Evolutionary conservation across 805 yeast species (phyloP).

Genomic region (Isabelozyma rhagii): DNA sequence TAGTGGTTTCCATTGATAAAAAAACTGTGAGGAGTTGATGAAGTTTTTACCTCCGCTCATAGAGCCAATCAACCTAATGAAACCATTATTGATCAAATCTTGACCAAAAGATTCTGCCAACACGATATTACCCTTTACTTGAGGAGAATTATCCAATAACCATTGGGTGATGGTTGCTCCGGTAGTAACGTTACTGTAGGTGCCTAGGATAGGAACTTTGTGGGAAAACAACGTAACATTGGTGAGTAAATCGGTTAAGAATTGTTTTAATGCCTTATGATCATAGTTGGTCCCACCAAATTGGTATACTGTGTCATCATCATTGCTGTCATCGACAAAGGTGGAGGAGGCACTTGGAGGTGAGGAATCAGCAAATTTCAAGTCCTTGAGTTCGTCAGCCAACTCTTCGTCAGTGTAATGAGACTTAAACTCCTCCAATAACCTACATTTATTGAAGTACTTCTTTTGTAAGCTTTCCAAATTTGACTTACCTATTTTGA

Average conservation of each 20-base stretch:
- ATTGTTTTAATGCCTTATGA: conserved; percentile 26
- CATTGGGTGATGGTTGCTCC: conserved; percentile 63
- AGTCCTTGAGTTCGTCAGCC: conserved; percentile 22
- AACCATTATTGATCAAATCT: conserved; percentile 59
- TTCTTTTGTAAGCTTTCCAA: conserved; percentile 61
- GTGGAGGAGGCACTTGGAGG: conserved; percentile 1
- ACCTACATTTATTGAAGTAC: conserved; percentile 75
- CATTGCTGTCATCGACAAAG: conserved; percentile 11
- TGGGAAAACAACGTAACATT: conserved; percentile 50
- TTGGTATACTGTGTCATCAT: conserved; percentile 14
- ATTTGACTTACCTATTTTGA: conserved; percentile 42
- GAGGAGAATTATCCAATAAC: conserved; percentile 46
- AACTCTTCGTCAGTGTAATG: conserved; percentile 45
- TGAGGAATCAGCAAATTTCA: conserved; percentile 8
- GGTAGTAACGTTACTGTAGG: conserved; percentile 57
- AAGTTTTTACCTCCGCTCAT: conserved; percentile 50
- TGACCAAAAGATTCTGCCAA: conserved; percentile 75
- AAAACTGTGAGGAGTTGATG: conserved; percentile 70
- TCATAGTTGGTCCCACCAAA: conserved; percentile 32
- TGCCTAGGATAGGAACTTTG: conserved; percentile 67
- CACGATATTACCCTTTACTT: conserved; percentile 45
- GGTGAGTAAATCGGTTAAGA: conserved; percentile 31
- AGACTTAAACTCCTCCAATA: conserved; percentile 62
- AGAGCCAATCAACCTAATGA: conserved; percentile 62
- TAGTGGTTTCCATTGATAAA: conserved; percentile 76